Evolutionary conservation across 75 land plant genomes (phyloP).

Genomic region (Cryptomeria japonica): DNA sequence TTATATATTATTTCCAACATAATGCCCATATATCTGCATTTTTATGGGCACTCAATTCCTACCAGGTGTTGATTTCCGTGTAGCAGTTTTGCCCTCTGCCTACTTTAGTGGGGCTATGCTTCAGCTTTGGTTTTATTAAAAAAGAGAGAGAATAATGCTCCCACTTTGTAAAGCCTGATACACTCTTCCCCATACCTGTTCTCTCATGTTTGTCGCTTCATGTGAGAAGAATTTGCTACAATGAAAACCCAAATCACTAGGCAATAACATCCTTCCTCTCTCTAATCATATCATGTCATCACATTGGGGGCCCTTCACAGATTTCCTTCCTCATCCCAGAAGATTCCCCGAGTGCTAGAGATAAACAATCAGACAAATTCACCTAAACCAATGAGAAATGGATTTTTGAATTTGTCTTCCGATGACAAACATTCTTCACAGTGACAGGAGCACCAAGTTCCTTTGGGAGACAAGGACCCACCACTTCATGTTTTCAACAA

Average conservation of each 20-base stretch:
- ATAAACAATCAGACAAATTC: conserved; percentile 5
- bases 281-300: neutral
- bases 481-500: neutral
- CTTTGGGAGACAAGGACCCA: neutral
- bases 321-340: neutral
- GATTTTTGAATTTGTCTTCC: neutral
- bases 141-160: neutral
- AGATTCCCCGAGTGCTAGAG: neutral
- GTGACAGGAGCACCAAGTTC: neutral
- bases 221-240: neutral
- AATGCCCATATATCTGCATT: too few species aligned
- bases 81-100: neutral
- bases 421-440: conserved; percentile 12
- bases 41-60: too few species aligned
- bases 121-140: neutral
- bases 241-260: neutral
- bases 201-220: neutral
- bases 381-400: neutral
- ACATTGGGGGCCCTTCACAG: neutral
- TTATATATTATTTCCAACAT: too few species aligned
- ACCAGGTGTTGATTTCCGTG: neutral
- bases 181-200: neutral
- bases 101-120: neutral
- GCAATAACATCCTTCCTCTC: neutral
- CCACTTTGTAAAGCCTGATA: neutral